Evolutionary conservation across 1,139 yeast genomes (phyloP), one percentile per base, ranked within the genome.

Genomic region (Yamadazyma taylorii): DNA sequence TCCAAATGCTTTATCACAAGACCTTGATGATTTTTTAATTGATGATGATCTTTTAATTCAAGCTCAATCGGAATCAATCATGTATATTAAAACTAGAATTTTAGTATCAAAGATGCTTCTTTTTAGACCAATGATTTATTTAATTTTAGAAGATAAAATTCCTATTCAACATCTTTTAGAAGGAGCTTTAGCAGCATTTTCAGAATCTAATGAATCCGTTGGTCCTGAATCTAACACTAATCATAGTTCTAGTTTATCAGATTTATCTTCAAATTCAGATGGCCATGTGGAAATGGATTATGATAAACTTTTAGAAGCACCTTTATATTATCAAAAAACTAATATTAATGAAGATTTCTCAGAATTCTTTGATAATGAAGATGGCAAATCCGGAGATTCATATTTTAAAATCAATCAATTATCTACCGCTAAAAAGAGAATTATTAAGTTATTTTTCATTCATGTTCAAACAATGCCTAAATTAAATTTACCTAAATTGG

Each of bases 31-130:
- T 38, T 66, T 60, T 38, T 48, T 63, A 24, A 55, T 65, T 16
- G 68, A 65, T 40, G 68, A 64, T 33, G 69, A 65, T 36, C 45
- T 64, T 31, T 47, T 66, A 30, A 47, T 64, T 30, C 56, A 60
- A 27, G 61, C 69, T 1, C 72, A 66, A 46, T 62, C 69, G 1
- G 73, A 68, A 43, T 52, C 64, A 8, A 60, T 69, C 21, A 65
- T 68, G 61, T 68, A 56, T 46, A 66, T 67, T 34, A 68, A 69
- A 41, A 66, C 73, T 2, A 48, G 75, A 34, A 57, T 69, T 8
- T 38, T 69, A 7, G 41, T 54, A 3, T 66, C 73, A 17, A 66
- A 66, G 33, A 40, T 67, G 35, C 38, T 60, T 6, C 47, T 69
- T 25, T 58, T 64, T 45, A 51, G 73, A 17, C 74, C 75, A 2